Evolutionary conservation across 805 yeast genomes (phyloP).

Genomic region (Lipomyces kockii): DNA sequence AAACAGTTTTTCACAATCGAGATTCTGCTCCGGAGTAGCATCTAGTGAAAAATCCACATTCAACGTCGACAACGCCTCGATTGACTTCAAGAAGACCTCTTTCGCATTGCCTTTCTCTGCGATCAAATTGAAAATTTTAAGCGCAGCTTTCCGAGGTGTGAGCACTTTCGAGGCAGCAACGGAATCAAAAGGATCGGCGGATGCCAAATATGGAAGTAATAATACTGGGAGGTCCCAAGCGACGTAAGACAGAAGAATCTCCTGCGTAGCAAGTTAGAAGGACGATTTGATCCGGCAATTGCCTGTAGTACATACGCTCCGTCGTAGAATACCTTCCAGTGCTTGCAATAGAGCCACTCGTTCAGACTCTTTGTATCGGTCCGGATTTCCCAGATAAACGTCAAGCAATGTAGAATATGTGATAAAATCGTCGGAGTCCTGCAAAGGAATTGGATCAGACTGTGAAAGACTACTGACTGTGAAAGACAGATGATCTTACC

Average conservation of each 20-base stretch:
- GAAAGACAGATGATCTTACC: conserved; percentile 18
- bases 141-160: conserved; percentile 46
- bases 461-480: background rate
- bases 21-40: conserved; percentile 37
- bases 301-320: conserved; percentile 22
- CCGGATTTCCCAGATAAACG: conserved; percentile 57
- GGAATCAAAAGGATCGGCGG: conserved; percentile 27
- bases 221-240: conserved; percentile 93
- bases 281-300: background rate
- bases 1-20: conserved; percentile 42
- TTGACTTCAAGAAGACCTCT: conserved; percentile 71
- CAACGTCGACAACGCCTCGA: conserved; percentile 62
- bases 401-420: conserved; percentile 77
- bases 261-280: conserved; percentile 42
- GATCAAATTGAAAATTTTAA: conserved; percentile 63
- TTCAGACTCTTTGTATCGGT: conserved; percentile 54
- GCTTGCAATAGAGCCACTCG: conserved; percentile 54
- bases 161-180: conserved; percentile 19
- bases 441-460: background rate
- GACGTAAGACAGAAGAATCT: conserved; percentile 62
- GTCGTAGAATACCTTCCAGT: conserved; percentile 52
- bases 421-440: conserved; percentile 62
- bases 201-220: conserved; percentile 58
- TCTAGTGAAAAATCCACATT: conserved; percentile 38
- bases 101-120: conserved; percentile 78